These are phyloP conservation scores for Escallonia rubra DNA, from an alignment of 129 eudicot species.

Conservation along the genomic window DNA sequence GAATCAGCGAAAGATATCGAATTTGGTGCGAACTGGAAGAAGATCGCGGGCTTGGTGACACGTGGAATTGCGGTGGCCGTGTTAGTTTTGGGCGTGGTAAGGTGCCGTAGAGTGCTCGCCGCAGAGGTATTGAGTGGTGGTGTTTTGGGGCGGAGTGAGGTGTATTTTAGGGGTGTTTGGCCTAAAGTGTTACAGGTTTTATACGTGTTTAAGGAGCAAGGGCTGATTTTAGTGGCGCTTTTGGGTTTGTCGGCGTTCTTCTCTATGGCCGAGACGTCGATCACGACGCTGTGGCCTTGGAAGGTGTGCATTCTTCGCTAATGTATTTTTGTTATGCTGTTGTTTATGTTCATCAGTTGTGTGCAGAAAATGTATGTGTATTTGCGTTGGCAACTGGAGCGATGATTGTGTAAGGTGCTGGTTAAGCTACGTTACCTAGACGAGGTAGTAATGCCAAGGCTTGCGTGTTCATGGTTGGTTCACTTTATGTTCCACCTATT, in stretches of 20 bases:
- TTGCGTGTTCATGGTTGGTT: too few relatives aligned
- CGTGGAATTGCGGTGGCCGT: constrained; percentile 40
- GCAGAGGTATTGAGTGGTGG: constrained; percentile 24
- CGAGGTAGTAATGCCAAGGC: too few relatives aligned
- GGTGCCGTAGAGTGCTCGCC: constrained; percentile 50
- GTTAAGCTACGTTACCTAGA: too few relatives aligned
- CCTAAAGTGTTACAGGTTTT: constrained; percentile 51
- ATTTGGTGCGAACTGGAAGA: constrained; percentile 10
- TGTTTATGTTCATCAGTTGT: too few relatives aligned
- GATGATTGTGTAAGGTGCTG: too few relatives aligned
- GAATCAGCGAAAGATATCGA: background rate
- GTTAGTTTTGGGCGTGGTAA: constrained; percentile 37
- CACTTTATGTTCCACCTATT: too few relatives aligned
- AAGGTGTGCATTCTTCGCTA: constrained; percentile 30
- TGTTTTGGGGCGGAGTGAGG: constrained; percentile 26
- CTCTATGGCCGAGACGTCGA: constrained; percentile 75
- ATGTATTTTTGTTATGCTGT: too few relatives aligned
- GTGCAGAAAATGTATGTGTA: too few relatives aligned
- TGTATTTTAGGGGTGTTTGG: constrained; percentile 34
- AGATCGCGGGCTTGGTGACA: constrained; percentile 25
- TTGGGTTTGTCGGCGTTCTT: constrained; percentile 66
- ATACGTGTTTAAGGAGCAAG: constrained; percentile 52
- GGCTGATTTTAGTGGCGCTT: constrained; percentile 58
- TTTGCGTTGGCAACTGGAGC: too few relatives aligned
- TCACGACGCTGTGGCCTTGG: constrained; percentile 72